Percentiles rank a stretch among this genome's conserved stretches.
phyloP scores from a whole-genome alignment of 257 asterid species.

The Solanum microdontum region DNA sequence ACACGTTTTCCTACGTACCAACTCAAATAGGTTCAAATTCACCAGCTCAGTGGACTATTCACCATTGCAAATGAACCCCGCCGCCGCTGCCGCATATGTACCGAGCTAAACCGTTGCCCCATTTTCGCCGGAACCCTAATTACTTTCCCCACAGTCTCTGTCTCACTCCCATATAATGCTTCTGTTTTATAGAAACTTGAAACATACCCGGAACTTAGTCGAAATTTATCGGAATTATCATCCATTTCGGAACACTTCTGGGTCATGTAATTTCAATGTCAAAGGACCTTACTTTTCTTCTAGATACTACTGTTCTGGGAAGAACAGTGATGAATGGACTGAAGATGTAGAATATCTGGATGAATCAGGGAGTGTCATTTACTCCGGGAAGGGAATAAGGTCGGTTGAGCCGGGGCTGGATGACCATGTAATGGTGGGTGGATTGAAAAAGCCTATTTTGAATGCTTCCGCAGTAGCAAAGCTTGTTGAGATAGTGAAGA shows the following conservation, averaged over 20 bases:
- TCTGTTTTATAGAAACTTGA: not conserved
- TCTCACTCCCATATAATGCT: conserved; percentile 24
- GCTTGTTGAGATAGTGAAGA: conserved; percentile 76
- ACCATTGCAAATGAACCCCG: not conserved
- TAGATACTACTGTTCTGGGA: conserved; percentile 46
- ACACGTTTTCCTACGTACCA: conserved; percentile 3
- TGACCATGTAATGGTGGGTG: conserved; percentile 88
- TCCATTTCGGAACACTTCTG: not conserved
- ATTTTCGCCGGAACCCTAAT: conserved; percentile 30
- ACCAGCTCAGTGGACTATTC: conserved; percentile 21
- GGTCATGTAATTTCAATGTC: not conserved
- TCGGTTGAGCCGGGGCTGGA: conserved; percentile 80
- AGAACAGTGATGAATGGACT: conserved; percentile 44
- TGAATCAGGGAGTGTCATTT: conserved; percentile 79
- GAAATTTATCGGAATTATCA: not conserved
- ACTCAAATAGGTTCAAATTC: conserved; percentile 26
- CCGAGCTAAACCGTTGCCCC: conserved; percentile 30
- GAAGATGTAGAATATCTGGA: conserved; percentile 78
- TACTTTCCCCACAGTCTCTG: conserved; percentile 29
- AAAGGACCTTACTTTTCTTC: not conserved
- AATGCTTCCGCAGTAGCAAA: conserved; percentile 84
- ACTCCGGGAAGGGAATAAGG: conserved; percentile 80
- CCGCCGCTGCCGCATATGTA: conserved; percentile 24
- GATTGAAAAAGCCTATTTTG: conserved; percentile 62
- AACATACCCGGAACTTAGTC: not conserved